Conservation (phyloP, 1,139 yeast species). For the Meyerozyma guilliermondii region DNA sequence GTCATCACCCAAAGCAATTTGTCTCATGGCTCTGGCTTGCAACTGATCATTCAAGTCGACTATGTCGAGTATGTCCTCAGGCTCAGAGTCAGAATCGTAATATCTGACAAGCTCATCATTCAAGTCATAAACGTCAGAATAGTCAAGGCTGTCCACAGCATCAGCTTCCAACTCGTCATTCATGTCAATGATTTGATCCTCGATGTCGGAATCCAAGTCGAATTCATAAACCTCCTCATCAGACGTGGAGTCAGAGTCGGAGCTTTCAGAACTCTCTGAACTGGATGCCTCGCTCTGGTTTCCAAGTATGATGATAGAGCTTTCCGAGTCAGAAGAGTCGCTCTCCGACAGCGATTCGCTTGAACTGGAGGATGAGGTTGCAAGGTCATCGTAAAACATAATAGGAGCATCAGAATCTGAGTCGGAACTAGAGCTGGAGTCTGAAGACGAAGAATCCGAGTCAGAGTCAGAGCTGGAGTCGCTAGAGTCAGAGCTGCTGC, state of each 20-base stretch:
- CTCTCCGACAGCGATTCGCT: neutral
- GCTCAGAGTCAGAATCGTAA: constrained; percentile 22
- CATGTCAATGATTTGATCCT: constrained; percentile 24
- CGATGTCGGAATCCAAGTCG: constrained; percentile 14
- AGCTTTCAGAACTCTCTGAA: constrained; percentile 4
- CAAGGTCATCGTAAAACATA: constrained; percentile 6
- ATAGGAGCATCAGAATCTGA: neutral
- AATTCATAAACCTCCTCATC: constrained; percentile 21
- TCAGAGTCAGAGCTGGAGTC: neutral
- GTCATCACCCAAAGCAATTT: constrained; percentile 9
- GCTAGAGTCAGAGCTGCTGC: neutral
- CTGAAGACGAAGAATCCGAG: neutral
- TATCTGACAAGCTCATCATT: constrained; percentile 37
- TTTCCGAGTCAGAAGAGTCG: constrained; percentile 1
- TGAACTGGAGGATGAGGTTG: neutral
- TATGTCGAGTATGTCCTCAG: constrained; percentile 29
- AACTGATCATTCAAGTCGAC: constrained; percentile 33
- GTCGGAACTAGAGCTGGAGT: neutral
- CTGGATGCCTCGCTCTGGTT: constrained; percentile 3
- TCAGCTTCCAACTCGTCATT: constrained; percentile 35
- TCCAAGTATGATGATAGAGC: neutral
- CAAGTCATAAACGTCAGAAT: constrained; percentile 30
- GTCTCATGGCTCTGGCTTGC: constrained; percentile 27
- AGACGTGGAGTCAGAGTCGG: constrained; percentile 8
- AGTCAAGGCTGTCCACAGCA: constrained; percentile 30